These are phyloP conservation scores for Dendryphion nanum DNA, from an alignment of 2,329 filamentous ascomycete genomes.

Conservation along the genomic window DNA sequence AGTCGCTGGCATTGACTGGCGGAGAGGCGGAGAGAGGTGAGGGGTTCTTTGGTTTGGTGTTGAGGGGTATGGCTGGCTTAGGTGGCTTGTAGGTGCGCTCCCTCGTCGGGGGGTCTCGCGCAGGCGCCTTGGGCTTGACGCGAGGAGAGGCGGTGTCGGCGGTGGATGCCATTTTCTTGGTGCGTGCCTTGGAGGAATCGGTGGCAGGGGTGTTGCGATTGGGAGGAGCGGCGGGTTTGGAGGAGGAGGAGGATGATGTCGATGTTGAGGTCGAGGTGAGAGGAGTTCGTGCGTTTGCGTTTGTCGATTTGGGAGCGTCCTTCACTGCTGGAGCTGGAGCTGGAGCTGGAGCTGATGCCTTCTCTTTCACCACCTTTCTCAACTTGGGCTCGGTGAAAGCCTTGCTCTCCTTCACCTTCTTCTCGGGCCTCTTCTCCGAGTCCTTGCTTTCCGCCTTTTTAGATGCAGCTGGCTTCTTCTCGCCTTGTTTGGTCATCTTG, in stretches of 20 bases:
- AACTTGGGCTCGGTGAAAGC: slow-evolving; percentile 1
- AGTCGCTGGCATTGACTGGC: slow-evolving; percentile 60
- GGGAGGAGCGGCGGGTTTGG: slow-evolving; percentile 13
- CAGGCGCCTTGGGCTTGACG: slow-evolving; percentile 28
- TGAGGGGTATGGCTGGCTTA: slow-evolving; percentile 31
- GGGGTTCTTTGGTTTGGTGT: slow-evolving; percentile 59
- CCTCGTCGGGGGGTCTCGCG: slow-evolving; percentile 18
- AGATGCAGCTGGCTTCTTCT: slow-evolving; percentile 41
- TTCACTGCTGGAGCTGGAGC: slow-evolving; percentile 22
- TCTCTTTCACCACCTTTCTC: slow-evolving; percentile 21
- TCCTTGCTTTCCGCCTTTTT: slow-evolving; percentile 47
- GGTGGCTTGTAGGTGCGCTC: slow-evolving; percentile 19
- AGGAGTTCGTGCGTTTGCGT: slow-evolving; percentile 5
- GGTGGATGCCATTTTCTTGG: slow-evolving; percentile 25
- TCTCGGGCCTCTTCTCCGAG: slow-evolving; percentile 45
- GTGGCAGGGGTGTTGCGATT: slow-evolving; percentile 17
- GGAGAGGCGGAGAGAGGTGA: slow-evolving; percentile 62
- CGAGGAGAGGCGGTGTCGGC: slow-evolving; percentile 21
- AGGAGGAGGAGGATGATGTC: not conserved
- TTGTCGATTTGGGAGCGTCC: slow-evolving; percentile 19
- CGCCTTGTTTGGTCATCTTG: slow-evolving; percentile 40
- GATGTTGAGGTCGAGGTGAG: slow-evolving; percentile 13
- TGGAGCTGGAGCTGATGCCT: slow-evolving; percentile 17
- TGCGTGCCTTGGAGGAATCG: slow-evolving; percentile 25
- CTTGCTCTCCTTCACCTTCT: slow-evolving; percentile 33